Evolutionary conservation across 2,329 filamentous ascomycete genomes (phyloP), one percentile per base, ranked within the genome.

Genomic region (Amauroascus niger): DNA sequence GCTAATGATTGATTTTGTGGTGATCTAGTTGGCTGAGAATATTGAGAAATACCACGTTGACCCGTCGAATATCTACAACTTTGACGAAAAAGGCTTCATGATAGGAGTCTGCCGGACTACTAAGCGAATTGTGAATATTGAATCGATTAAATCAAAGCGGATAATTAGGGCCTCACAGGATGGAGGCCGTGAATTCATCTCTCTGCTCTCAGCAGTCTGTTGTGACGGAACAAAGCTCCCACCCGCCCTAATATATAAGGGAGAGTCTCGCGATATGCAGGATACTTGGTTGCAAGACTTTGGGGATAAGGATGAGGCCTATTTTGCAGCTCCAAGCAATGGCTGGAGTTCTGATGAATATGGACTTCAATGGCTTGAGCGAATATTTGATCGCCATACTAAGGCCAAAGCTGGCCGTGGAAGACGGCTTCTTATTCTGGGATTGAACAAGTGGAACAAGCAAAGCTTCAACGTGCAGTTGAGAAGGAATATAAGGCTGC

Each of bases 1-100:
- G 20, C 20, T 49, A 32, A 50, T 30, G 24, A 32, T 28, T 18
- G 32, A 9, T 8, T 11, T 49, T 16, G 8, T 50, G n/a, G n/a
- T 41, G 20, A 40, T 6, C 37, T 22, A 56, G 45, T 18, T 56
- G 1, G 3, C 30, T 7, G 26, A 45, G 13, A 49, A 20, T 4
- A 56, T 53, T n/a, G 28, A 26, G 2, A 50, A 53, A 47, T 56
- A 56, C 20, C 22, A 53, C 6, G 41, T 56, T 43, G 20, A 44
- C 14, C 33, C 32, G 11, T 13, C 11, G n/a, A 56, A 56, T 53
- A 53, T 37, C 6, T 56, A 53, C 18, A 56, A 56, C 28, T 56
- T 50, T 43, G 40, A 56, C 53, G 39, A 56, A 22, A 56, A 56
- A 51, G 49, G 30, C 32, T 39, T 52, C 20, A 7, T 55, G 9